Percentiles rank a stretch among this genome's conserved stretches.
phyloP scores from a whole-genome alignment of 768 basidiomycete species.

The Tylopilus felleus region DNA sequence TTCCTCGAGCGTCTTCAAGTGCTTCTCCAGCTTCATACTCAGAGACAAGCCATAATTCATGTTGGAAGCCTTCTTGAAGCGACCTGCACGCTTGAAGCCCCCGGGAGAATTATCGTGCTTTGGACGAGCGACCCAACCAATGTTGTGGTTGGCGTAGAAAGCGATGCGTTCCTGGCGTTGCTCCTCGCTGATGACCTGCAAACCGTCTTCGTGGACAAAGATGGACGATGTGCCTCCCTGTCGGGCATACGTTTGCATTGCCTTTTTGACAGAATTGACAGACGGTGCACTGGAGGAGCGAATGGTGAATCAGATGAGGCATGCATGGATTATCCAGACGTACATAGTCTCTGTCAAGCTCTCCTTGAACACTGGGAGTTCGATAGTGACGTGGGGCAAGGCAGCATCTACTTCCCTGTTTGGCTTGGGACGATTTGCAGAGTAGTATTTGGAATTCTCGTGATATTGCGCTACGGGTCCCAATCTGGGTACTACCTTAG shows the following conservation, averaged over 20 bases:
- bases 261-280: slow-evolving; percentile 64
- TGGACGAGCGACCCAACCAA: slow-evolving; percentile 61
- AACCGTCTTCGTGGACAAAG: slow-evolving; percentile 60
- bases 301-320: not conserved
- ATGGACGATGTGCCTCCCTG: slow-evolving; percentile 59
- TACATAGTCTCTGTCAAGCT: slow-evolving; percentile 78
- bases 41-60: slow-evolving; percentile 74
- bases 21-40: slow-evolving; percentile 34
- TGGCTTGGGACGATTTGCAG: slow-evolving; percentile 57
- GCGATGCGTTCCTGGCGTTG: slow-evolving; percentile 47
- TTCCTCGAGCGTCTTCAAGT: slow-evolving; percentile 45
- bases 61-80: slow-evolving; percentile 94
- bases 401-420: slow-evolving; percentile 59
- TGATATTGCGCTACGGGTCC: slow-evolving; percentile 85
- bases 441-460: slow-evolving; percentile 82
- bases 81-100: slow-evolving; percentile 49
- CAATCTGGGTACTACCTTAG: slow-evolving; percentile 40
- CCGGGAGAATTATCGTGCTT: slow-evolving; percentile 34
- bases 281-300: slow-evolving; percentile 56
- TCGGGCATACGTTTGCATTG: slow-evolving; percentile 63
- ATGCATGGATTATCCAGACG: slow-evolving; percentile 20
- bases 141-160: slow-evolving; percentile 55
- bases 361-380: slow-evolving; percentile 88
- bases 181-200: slow-evolving; percentile 46
- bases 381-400: slow-evolving; percentile 74